phyloP scores from a whole-genome alignment of 108 stramenopile genomes.

The Fragilariopsis cylindrus region DNA sequence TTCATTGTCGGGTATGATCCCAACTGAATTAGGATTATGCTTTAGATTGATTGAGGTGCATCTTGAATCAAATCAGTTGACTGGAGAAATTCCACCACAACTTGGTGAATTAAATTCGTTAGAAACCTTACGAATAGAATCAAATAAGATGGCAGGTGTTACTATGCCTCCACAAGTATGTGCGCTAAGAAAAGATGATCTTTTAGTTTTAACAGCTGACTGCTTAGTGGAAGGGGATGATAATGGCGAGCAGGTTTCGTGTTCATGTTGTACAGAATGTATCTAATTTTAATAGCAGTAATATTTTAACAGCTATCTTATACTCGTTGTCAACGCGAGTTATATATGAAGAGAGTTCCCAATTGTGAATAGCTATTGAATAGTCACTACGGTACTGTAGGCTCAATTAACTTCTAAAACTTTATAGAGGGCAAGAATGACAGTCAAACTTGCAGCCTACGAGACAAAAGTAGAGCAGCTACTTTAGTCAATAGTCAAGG shows the following conservation, averaged over 20 bases:
- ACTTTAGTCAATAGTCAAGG: too few species aligned
- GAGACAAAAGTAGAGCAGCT: too few species aligned
- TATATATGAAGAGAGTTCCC: too few species aligned
- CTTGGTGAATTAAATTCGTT: conserved; percentile 28
- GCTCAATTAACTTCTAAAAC: too few species aligned
- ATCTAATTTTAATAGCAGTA: too few species aligned
- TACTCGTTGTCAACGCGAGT: too few species aligned
- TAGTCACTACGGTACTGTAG: too few species aligned
- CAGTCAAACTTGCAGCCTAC: too few species aligned
- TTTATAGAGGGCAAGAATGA: too few species aligned
- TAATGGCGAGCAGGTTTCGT: conserved; percentile 15
- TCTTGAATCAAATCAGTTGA: conserved; percentile 32
- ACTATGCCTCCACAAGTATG: conserved; percentile 40
- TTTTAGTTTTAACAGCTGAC: conserved; percentile 19
- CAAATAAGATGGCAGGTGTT: conserved; percentile 30
- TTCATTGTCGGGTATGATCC: conserved; percentile 31
- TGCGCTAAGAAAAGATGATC: background rate
- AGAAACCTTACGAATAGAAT: conserved; percentile 25
- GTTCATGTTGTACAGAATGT: conserved; percentile 23
- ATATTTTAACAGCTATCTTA: too few species aligned
- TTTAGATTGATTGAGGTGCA: conserved; percentile 20
- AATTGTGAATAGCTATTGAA: too few species aligned
- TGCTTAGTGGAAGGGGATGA: background rate
- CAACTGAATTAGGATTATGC: conserved; percentile 24
- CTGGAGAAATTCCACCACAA: conserved; percentile 39